Conservation (phyloP, 192 early-diverging fungal species). For the Dissophora globulifera region DNA sequence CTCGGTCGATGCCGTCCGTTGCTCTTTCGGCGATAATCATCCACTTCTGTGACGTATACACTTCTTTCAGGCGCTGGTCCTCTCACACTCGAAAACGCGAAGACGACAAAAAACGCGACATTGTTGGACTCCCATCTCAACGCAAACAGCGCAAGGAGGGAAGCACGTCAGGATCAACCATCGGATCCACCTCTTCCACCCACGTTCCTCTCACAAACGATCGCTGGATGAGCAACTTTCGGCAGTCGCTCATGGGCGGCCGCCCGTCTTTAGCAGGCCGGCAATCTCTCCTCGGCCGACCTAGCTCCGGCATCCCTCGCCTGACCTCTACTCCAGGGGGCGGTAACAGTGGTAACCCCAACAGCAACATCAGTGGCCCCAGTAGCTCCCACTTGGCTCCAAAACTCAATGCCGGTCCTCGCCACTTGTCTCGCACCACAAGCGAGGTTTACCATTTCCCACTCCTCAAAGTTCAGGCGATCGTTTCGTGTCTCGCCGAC, state of each 20-base stretch:
- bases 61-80: no score
- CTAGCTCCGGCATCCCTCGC: constrained; percentile 44
- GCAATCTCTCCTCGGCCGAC: constrained; percentile 2
- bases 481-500: constrained; percentile 81
- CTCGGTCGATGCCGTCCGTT: no score
- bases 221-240: constrained; percentile 39
- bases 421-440: not conserved
- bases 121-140: no score
- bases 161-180: no score
- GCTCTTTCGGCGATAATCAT: no score
- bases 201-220: no score
- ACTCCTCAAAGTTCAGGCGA: constrained; percentile 74
- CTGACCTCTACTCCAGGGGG: not conserved
- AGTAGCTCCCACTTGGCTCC: not conserved
- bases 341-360: not conserved
- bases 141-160: no score
- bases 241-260: constrained; percentile 13
- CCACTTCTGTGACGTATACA: no score
- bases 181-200: no score
- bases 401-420: not conserved
- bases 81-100: no score
- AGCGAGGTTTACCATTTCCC: constrained; percentile 65
- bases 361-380: not conserved
- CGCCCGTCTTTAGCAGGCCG: constrained; percentile 23
- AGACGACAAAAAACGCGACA: no score